phyloP scores from a whole-genome alignment of 2,329 filamentous ascomycete species.

The Metarhizium album region DNA sequence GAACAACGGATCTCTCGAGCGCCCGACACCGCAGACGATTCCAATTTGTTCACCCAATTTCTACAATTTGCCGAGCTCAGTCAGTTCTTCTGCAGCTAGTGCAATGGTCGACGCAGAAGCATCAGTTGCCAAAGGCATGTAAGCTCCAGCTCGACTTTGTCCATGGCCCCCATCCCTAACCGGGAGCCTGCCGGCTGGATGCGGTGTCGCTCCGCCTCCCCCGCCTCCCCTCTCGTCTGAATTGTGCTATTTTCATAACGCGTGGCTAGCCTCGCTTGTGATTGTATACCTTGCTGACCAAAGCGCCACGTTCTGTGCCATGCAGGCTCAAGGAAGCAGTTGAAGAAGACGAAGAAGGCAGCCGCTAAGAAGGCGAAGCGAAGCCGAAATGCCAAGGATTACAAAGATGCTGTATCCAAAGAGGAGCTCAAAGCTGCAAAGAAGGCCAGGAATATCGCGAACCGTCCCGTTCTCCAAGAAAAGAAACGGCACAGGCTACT shows the following conservation, averaged over 20 bases:
- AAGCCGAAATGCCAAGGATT: conserved; percentile 19
- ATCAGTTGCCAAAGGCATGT: neutral
- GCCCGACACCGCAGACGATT: neutral
- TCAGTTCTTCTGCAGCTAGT: neutral
- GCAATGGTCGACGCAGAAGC: neutral
- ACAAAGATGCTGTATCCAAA: conserved; percentile 16
- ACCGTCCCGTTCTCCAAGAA: conserved; percentile 23
- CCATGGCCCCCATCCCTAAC: neutral
- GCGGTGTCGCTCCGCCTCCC: neutral
- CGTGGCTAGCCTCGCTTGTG: neutral
- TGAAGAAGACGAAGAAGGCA: neutral
- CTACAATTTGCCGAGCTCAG: neutral
- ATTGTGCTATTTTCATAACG: neutral
- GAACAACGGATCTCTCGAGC: neutral
- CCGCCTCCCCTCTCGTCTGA: neutral
- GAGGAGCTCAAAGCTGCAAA: conserved; percentile 21
- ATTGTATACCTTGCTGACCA: neutral
- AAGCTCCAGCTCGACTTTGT: neutral
- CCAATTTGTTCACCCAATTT: neutral
- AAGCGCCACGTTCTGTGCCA: neutral
- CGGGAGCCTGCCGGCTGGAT: neutral
- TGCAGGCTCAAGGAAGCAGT: neutral
- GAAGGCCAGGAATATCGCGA: conserved; percentile 18
- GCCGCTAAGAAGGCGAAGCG: neutral
- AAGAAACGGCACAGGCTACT: conserved; percentile 28